phyloP scores from a whole-genome alignment of 768 basidiomycete genomes.

The Mycena indigotica region DNA sequence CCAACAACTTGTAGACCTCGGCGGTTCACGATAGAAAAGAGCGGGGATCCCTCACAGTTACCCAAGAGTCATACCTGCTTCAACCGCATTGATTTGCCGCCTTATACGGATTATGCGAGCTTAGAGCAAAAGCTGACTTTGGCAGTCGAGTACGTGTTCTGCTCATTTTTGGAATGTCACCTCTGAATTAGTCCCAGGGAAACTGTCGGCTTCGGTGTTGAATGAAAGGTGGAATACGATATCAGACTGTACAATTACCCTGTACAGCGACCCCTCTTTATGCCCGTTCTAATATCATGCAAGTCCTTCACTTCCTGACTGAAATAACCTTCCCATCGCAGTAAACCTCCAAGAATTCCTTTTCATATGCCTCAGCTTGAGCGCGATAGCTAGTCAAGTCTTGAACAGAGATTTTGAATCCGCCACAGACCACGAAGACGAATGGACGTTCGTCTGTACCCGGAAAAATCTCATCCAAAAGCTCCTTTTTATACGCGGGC shows the following conservation, averaged over 20 bases:
- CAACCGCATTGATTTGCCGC: constrained; percentile 95
- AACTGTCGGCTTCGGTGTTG: constrained; percentile 93
- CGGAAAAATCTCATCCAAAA: constrained; percentile 59
- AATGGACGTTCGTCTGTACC: constrained; percentile 36
- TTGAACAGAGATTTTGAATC: constrained; percentile 63
- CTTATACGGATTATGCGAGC: constrained; percentile 93
- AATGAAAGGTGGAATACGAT: constrained; percentile 46
- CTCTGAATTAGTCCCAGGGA: constrained; percentile 52
- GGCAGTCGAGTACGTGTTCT: constrained; percentile 82
- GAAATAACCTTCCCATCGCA: constrained; percentile 40
- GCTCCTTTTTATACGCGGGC: constrained; percentile 59
- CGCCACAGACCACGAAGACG: constrained; percentile 74
- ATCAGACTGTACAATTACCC: constrained; percentile 17
- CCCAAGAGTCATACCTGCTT: constrained; percentile 98
- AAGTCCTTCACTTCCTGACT: constrained; percentile 27
- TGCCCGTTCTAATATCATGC: constrained; percentile 18
- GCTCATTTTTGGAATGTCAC: constrained; percentile 11
- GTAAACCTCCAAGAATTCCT: constrained; percentile 39
- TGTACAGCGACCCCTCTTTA: constrained; percentile 18
- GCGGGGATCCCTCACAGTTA: constrained; percentile 92
- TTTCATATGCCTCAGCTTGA: constrained; percentile 38
- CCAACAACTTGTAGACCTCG: constrained; percentile 55
- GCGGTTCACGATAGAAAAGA: constrained; percentile 98
- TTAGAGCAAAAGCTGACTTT: constrained; percentile 94
- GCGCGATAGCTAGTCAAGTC: constrained; percentile 53